Conservation (phyloP, 495 filamentous ascomycete genomes). For the Talaromyces liani region DNA sequence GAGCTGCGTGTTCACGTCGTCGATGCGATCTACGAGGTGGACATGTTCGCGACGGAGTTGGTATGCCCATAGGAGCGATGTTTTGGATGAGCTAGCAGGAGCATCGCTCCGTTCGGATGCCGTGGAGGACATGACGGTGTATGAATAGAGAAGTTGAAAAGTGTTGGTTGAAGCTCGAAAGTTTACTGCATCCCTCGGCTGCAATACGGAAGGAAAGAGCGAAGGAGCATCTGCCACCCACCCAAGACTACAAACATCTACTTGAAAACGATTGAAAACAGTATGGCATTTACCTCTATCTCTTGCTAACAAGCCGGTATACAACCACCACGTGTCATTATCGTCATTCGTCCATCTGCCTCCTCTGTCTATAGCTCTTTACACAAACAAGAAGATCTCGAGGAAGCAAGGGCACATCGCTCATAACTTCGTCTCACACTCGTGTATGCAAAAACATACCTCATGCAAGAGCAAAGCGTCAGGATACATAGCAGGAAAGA, state of each 20-base stretch:
- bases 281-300: constrained; percentile 28
- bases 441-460: constrained; percentile 31
- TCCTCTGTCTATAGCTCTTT: constrained; percentile 11
- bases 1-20: constrained; percentile 10
- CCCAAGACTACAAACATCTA: not conserved
- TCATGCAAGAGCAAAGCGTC: constrained; percentile 38
- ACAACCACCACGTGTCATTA: constrained; percentile 24
- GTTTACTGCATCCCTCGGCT: not conserved
- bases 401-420: constrained; percentile 24
- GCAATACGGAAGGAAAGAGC: not conserved
- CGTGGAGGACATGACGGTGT: not conserved
- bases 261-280: constrained; percentile 10
- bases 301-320: constrained; percentile 24
- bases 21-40: constrained; percentile 16
- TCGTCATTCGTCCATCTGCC: constrained; percentile 16
- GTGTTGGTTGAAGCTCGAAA: not conserved
- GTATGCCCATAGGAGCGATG: constrained; percentile 27
- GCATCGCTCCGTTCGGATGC: not conserved
- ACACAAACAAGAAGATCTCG: constrained; percentile 21
- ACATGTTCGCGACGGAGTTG: constrained; percentile 28
- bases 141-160: not conserved
- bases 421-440: constrained; percentile 18
- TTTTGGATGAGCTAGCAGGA: not conserved
- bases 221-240: not conserved
- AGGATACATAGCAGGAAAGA: constrained; percentile 29